Evolutionary conservation across 2,329 filamentous ascomycete species (phyloP).

Genomic region (Ceratocystis eucalypticola): DNA sequence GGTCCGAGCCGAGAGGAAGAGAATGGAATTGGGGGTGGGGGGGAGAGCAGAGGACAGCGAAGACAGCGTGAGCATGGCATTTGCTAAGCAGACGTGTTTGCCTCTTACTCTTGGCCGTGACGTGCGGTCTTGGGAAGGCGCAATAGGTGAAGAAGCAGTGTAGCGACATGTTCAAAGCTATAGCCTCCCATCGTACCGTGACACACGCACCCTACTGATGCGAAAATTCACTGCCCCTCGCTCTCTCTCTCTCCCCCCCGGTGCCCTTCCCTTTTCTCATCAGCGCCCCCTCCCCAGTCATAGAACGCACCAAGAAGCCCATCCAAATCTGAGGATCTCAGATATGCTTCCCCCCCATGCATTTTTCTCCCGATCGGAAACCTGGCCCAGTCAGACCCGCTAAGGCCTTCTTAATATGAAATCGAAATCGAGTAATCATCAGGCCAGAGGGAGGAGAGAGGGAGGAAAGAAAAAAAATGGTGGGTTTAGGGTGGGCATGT

Average conservation of each 20-base stretch:
- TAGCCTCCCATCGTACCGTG: not conserved
- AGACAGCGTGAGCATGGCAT: not conserved
- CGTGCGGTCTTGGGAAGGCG: too few relatives aligned
- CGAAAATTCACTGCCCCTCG: not conserved
- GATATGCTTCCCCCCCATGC: not conserved
- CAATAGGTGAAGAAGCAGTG: too few relatives aligned
- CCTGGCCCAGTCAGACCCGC: not conserved
- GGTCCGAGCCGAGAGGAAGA: not conserved
- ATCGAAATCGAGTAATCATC: not conserved
- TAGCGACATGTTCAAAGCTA: not conserved
- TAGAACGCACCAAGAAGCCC: slow-evolving; percentile 1
- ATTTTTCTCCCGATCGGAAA: not conserved
- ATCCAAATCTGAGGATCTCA: slow-evolving; percentile 1
- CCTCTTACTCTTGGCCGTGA: too few relatives aligned
- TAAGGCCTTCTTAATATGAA: not conserved
- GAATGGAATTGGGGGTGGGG: not conserved
- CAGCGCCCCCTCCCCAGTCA: not conserved
- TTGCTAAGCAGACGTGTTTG: too few relatives aligned
- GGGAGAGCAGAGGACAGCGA: not conserved
- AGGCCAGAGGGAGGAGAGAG: not conserved
- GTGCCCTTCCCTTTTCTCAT: not conserved
- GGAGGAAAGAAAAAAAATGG: not conserved
- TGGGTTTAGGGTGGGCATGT: too few relatives aligned
- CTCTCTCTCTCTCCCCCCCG: not conserved
- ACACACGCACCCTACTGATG: not conserved